Evolutionary conservation across 1,139 yeast genomes (phyloP).

Genomic region (Suhomyces ambrosiae): DNA sequence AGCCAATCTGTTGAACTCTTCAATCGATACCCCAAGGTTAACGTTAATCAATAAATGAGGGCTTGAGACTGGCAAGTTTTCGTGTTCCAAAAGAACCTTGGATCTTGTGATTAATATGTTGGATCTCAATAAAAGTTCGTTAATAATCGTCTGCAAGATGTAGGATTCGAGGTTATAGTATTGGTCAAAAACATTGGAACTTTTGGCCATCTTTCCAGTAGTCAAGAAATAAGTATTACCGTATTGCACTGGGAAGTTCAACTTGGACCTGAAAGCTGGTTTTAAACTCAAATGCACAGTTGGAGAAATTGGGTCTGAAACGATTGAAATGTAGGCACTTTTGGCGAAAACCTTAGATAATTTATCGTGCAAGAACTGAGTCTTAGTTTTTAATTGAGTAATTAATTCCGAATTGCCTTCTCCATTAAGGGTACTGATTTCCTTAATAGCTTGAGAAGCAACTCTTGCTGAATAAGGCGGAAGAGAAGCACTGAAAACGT

Average conservation of each 20-base stretch:
- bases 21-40: constrained; percentile 53
- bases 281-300: constrained; percentile 61
- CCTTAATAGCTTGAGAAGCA: constrained; percentile 60
- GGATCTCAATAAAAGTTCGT: constrained; percentile 49
- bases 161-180: constrained; percentile 61
- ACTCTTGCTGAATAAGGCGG: constrained; percentile 89
- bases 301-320: constrained; percentile 66
- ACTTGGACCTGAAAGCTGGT: constrained; percentile 41
- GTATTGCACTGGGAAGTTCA: constrained; percentile 50
- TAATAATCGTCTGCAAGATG: constrained; percentile 65
- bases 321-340: constrained; percentile 40
- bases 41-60: constrained; percentile 71
- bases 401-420: constrained; percentile 38
- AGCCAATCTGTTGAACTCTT: constrained; percentile 47
- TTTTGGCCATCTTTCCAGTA: constrained; percentile 42
- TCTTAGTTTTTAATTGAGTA: constrained; percentile 29
- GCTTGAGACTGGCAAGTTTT: constrained; percentile 65
- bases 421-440: constrained; percentile 36
- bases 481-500: constrained; percentile 90
- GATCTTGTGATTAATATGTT: constrained; percentile 70
- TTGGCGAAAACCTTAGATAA: constrained; percentile 18
- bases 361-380: constrained; percentile 22
- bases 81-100: constrained; percentile 71
- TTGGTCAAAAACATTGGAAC: constrained; percentile 39
- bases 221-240: constrained; percentile 44